Conservation (phyloP, 352 stramenopile genomes). For the Phytophthora rubi region DNA sequence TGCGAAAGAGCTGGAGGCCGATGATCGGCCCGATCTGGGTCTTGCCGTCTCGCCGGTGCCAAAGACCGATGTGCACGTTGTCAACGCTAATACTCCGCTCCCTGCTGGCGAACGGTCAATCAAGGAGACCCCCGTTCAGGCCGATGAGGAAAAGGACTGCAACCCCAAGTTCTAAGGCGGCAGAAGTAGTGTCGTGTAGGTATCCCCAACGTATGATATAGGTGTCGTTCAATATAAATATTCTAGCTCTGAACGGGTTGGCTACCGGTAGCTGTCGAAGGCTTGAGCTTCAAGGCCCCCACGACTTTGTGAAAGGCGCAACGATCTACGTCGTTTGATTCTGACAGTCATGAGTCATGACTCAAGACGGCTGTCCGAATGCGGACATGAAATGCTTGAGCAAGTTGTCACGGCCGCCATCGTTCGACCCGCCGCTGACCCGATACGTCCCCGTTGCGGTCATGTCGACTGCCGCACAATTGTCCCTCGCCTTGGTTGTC, state of each 20-base stretch:
- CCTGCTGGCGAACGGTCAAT: background rate
- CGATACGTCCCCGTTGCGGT: background rate
- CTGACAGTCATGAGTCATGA: background rate
- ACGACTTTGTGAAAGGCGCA: background rate
- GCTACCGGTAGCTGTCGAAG: no score
- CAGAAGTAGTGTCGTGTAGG: background rate
- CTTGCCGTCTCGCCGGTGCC: background rate
- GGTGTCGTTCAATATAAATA: no score
- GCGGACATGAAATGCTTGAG: background rate
- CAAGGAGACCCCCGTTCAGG: background rate
- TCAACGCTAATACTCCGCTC: background rate
- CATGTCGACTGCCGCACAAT: slow-evolving; percentile 9
- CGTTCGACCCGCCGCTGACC: background rate
- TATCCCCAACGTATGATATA: background rate
- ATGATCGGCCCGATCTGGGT: no score
- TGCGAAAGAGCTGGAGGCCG: background rate
- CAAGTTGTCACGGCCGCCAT: no score
- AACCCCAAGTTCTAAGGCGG: background rate
- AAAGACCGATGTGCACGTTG: background rate
- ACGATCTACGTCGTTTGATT: background rate
- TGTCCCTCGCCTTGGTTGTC: slow-evolving; percentile 12
- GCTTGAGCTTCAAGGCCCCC: no score
- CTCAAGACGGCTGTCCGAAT: background rate
- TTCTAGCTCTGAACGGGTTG: no score
- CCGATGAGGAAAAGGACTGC: background rate